phyloP scores from a whole-genome alignment of 106 monocot species.

The Dioscorea alata region DNA sequence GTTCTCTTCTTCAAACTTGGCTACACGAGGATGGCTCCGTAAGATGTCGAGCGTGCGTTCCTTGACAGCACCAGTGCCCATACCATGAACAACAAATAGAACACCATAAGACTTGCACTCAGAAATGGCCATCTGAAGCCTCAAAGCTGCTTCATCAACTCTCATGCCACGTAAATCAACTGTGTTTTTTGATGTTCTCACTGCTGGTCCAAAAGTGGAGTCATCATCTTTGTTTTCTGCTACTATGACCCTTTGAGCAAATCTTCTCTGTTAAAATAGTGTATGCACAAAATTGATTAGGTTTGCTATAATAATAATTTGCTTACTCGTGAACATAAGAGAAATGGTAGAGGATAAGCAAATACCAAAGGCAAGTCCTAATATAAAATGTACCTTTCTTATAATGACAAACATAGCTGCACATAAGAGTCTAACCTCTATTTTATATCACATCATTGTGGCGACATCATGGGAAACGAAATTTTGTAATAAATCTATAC shows the following conservation, averaged over 20 bases:
- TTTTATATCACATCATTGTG: too few species aligned
- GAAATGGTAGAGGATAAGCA: too few species aligned
- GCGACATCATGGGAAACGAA: too few species aligned
- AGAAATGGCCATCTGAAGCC: constrained; percentile 52
- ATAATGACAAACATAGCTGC: too few species aligned
- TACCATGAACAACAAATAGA: constrained; percentile 77
- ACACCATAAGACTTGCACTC: constrained; percentile 43
- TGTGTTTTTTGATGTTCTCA: constrained; percentile 78
- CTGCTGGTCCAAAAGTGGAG: constrained; percentile 44
- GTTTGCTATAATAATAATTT: too few species aligned
- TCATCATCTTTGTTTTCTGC: constrained; percentile 24
- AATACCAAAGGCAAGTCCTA: too few species aligned
- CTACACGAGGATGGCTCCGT: constrained; percentile 62
- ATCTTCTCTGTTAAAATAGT: too few species aligned
- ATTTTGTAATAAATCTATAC: too few species aligned
- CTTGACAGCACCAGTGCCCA: constrained; percentile 74
- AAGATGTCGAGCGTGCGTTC: constrained; percentile 41
- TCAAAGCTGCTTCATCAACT: constrained; percentile 51
- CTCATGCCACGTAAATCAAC: constrained; percentile 74
- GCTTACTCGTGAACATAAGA: too few species aligned
- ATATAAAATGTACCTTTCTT: too few species aligned
- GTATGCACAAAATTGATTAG: too few species aligned
- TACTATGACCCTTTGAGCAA: neutral
- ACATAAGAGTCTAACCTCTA: too few species aligned
- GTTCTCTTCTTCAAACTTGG: constrained; percentile 76